phyloP scores from a whole-genome alignment of 1,284 basidiomycete species.

The Bondarzewia mesenterica region DNA sequence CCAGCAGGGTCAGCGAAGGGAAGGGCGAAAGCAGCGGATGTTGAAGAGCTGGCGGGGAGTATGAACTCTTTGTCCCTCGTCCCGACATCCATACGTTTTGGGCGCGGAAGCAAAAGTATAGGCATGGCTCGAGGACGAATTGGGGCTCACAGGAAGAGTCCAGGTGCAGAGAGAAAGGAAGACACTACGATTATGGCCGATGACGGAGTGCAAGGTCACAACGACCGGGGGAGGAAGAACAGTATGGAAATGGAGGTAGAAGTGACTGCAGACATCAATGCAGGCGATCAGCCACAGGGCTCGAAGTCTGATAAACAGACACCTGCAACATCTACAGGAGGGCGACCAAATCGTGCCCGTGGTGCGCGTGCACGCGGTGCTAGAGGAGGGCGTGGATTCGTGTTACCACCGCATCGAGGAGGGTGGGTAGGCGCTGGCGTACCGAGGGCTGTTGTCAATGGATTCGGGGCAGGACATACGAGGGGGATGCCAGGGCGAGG shows the following conservation, averaged over 20 bases:
- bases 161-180: no score
- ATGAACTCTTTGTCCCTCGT: conserved; percentile 61
- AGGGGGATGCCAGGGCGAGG: not conserved
- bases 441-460: not conserved
- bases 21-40: not conserved
- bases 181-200: no score
- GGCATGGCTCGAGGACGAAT: conserved; percentile 13
- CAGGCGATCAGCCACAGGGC: not conserved
- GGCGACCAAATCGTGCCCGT: not conserved
- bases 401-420: not conserved
- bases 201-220: not conserved
- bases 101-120: conserved; percentile 41
- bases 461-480: not conserved
- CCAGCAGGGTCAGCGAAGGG: not conserved
- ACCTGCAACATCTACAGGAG: not conserved
- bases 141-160: no score
- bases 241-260: not conserved
- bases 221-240: not conserved
- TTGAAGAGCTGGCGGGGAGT: conserved; percentile 38
- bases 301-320: not conserved
- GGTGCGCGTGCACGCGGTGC: not conserved
- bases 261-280: not conserved
- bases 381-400: not conserved
- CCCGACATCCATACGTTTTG: conserved; percentile 61
- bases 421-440: not conserved